These are phyloP conservation scores for Ascosphaera apis DNA, from an alignment of 2,329 filamentous ascomycete species.

Conservation along the genomic window DNA sequence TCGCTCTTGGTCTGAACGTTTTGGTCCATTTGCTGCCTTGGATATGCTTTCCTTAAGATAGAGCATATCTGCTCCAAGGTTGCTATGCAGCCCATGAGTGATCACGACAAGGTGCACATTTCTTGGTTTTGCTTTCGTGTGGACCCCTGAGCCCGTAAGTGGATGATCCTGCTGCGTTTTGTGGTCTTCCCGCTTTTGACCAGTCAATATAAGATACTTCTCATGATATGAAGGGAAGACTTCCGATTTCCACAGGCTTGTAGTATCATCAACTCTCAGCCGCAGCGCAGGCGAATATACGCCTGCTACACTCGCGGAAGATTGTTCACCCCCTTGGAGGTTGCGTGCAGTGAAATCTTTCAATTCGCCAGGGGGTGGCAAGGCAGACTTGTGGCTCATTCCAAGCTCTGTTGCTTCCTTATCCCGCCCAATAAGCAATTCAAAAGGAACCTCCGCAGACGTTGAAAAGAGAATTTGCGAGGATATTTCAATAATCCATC, in stretches of 20 bases:
- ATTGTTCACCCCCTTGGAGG: background rate
- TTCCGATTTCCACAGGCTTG: conserved; percentile 80
- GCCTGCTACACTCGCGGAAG: conserved; percentile 34
- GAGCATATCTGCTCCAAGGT: conserved; percentile 86
- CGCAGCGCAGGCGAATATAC: conserved; percentile 65
- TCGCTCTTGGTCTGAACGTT: conserved; percentile 24
- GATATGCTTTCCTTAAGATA: conserved; percentile 90
- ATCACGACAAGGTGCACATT: conserved; percentile 78
- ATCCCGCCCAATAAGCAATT: conserved; percentile 67
- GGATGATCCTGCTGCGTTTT: conserved; percentile 7
- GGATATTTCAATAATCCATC: conserved; percentile 77
- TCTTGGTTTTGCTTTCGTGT: conserved; percentile 27
- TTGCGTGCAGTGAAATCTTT: conserved; percentile 48
- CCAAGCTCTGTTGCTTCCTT: conserved; percentile 56
- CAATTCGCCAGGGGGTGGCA: conserved; percentile 42
- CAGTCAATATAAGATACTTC: conserved; percentile 16
- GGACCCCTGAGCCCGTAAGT: conserved; percentile 5
- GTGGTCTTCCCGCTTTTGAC: conserved; percentile 11
- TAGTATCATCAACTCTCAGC: conserved; percentile 68
- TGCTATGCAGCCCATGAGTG: conserved; percentile 89
- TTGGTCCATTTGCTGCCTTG: conserved; percentile 48
- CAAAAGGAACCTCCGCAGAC: conserved; percentile 69
- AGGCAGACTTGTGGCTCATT: conserved; percentile 30
- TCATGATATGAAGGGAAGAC: conserved; percentile 41
- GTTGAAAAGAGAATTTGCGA: conserved; percentile 89